Base-by-base conservation (phyloP, 768 basidiomycete genomes). In the Mycena vulgaris region DNA sequence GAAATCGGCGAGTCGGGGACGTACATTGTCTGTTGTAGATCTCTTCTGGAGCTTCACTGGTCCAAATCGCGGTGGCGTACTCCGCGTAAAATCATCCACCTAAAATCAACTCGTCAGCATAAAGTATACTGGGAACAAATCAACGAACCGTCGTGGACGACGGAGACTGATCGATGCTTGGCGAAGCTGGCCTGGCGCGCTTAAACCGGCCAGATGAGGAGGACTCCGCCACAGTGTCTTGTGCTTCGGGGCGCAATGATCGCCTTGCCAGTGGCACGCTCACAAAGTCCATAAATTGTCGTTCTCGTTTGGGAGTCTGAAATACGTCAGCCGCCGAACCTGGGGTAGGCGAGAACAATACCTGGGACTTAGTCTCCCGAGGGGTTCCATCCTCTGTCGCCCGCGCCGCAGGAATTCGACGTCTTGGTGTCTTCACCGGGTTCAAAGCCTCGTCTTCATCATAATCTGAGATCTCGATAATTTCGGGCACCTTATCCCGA, bases 401-500 rank as follows among this genome's bases (percentile, higher is more conserved):
- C 16, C 52, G 49, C 6, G n/a, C 17, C n/a, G 17, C 17, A 31
- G 51, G 51, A 52, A 8, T 19, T 14, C 28, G 40, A 2, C 0
- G 14, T 42, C 33, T 13, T 0, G 21, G 17, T 33, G 27, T 49
- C 35, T 19, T 11, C 2, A 35, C 5, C 16, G 2, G 25, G 19
- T 37, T 31, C 11, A 25, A 17, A 21, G 7, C 5, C 2, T 40
- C 42, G 11, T 25, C 39, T 2, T 37, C 69, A 0, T 70, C 69
- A n/a, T 55, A 23, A n/a, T 65, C 63, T 8, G 69, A 70, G 17
- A 70, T 70, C 19, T 70, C 69, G 35, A 70, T 66, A 2, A 66
- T 4, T 16, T 60, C 58, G 4, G 66, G 35, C 3, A 21, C 28
- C n/a, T n/a, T n/a, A 1, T 1, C 6, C 31, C 49, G 58, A 53